phyloP scores from a whole-genome alignment of 495 filamentous ascomycete species.

The Recurvomyces mirabilis region DNA sequence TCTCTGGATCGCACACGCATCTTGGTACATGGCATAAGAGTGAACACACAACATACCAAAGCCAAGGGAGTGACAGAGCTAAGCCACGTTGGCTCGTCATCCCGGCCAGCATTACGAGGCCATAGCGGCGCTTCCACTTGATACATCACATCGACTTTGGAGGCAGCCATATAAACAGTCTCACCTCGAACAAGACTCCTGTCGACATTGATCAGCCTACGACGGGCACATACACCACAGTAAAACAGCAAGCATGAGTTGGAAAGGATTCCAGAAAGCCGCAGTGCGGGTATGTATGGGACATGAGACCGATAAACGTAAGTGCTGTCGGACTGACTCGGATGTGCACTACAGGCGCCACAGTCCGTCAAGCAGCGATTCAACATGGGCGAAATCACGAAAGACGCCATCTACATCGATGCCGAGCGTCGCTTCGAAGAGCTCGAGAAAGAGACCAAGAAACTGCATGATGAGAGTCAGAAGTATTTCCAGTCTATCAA shows the following conservation, averaged over 20 bases:
- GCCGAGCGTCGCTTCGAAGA: constrained; percentile 90
- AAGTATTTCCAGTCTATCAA: constrained; percentile 98
- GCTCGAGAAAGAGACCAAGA: constrained; percentile 88
- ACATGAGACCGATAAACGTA: background rate
- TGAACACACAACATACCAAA: too few species aligned
- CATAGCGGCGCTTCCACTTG: too few species aligned
- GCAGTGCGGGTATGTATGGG: constrained; percentile 54
- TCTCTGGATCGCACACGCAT: too few species aligned
- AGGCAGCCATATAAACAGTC: too few species aligned
- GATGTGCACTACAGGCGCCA: constrained; percentile 50
- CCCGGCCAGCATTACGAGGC: too few species aligned
- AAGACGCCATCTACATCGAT: constrained; percentile 89
- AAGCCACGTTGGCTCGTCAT: too few species aligned
- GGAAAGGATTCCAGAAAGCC: constrained; percentile 89
- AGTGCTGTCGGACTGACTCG: background rate
- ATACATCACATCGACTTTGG: too few species aligned
- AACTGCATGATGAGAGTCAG: constrained; percentile 85
- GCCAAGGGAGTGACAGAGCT: too few species aligned
- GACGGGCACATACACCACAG: too few species aligned
- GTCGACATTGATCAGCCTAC: too few species aligned
- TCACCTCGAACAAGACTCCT: too few species aligned
- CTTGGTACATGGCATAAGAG: too few species aligned
- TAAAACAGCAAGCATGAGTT: constrained; percentile 94
- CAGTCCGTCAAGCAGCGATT: constrained; percentile 85
- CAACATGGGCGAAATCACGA: constrained; percentile 87